Evolutionary conservation across 306 rosid species (phyloP).

Genomic region (Oxytropis ochrocephala): DNA sequence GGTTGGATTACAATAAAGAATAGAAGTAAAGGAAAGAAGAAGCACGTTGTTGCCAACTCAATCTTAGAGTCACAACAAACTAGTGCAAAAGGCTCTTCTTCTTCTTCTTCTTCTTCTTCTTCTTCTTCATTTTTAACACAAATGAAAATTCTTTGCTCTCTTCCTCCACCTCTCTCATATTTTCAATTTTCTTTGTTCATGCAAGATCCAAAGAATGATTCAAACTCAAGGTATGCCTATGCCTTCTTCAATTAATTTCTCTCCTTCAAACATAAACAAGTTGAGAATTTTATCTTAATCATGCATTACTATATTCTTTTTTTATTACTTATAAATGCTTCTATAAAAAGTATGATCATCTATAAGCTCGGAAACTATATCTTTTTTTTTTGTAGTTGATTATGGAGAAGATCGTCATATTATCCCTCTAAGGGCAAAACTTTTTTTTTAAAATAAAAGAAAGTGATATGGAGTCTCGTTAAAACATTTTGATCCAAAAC

Average conservation of each 20-base stretch:
- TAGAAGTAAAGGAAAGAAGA: slow-evolving; percentile 43
- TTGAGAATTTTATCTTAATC: neutral
- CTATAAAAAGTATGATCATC: slow-evolving; percentile 8
- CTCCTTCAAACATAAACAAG: neutral
- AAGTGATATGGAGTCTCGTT: too few relatives aligned
- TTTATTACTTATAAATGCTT: neutral
- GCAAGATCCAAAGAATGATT: slow-evolving; percentile 73
- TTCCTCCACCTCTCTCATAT: slow-evolving; percentile 40
- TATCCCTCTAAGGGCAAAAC: slow-evolving; percentile 4
- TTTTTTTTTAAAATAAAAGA: too few relatives aligned
- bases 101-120: too few relatives aligned
- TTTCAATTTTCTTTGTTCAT: slow-evolving; percentile 60
- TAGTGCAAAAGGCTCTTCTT: slow-evolving; percentile 23
- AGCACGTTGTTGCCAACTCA: slow-evolving; percentile 37
- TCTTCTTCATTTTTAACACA: slow-evolving; percentile 42
- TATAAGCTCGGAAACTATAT: neutral
- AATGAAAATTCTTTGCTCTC: slow-evolving; percentile 59
- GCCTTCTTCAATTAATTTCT: neutral
- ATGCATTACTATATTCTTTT: neutral
- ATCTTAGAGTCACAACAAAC: slow-evolving; percentile 24
- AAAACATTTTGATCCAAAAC: too few relatives aligned
- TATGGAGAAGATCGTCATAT: neutral
- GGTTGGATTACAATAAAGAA: slow-evolving; percentile 49
- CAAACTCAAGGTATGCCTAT: slow-evolving; percentile 54
- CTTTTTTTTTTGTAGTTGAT: neutral